A percentile compares a stretch with the other conserved stretches of the same genome.
Evolutionary conservation across 208 protist genomes (phyloP).

Genomic region (Acanthamoeba culbertsoni): DNA sequence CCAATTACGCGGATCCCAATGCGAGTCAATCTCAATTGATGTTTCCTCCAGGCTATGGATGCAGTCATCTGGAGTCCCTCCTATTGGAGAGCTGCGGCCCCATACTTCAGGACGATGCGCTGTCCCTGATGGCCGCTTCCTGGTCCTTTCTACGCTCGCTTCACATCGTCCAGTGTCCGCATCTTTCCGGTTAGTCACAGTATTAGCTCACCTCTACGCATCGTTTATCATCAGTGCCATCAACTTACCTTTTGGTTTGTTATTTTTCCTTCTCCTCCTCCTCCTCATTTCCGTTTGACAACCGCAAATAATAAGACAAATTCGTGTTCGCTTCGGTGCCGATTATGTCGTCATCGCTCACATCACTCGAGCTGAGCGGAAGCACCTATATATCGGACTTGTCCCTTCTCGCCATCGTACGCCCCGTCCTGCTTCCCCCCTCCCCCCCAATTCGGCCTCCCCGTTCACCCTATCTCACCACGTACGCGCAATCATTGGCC

Average conservation of each 20-base stretch:
- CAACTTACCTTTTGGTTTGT: not conserved
- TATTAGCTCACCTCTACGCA: not conserved
- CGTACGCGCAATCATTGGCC: no score
- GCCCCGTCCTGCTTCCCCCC: not conserved
- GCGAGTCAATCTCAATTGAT: not conserved
- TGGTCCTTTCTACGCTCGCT: not conserved
- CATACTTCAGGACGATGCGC: not conserved
- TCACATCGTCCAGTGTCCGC: not conserved
- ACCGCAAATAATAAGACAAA: not conserved
- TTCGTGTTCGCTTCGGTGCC: not conserved
- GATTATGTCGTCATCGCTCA: not conserved
- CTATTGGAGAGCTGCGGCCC: not conserved
- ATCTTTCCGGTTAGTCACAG: not conserved
- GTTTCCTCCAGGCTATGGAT: not conserved
- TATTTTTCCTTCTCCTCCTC: not conserved
- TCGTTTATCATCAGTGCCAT: not conserved
- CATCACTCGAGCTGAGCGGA: not conserved
- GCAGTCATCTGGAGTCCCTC: not conserved
- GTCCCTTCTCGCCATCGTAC: not conserved
- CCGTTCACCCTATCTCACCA: not conserved
- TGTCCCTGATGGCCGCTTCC: not conserved
- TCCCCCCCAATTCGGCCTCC: not conserved
- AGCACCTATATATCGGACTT: not conserved
- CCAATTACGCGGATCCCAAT: not conserved
- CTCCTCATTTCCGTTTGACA: not conserved